Evolutionary conservation across 257 asterid genomes (phyloP), one percentile per base, ranked within the genome.

Genomic region (Sherardia arvensis): DNA sequence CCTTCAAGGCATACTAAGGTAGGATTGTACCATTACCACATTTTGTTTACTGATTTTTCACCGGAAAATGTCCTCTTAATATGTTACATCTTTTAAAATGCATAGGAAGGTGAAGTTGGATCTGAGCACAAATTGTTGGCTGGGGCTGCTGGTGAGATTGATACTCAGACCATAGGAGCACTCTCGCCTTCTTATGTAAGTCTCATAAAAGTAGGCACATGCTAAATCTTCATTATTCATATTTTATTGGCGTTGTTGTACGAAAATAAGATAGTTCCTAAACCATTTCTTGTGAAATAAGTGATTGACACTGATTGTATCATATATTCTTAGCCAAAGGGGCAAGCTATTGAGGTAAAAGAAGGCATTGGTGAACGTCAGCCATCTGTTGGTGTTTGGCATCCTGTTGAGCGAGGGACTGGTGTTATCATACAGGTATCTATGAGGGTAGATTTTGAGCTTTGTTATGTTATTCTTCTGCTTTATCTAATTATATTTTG

Each of bases 391-490:
- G 72, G 68, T 63, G 40, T 32, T 38, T 34, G 62, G 67, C 64
- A 59, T 47, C 48, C 71, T 5, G 66, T 66, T 65, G 71, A 71
- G 47, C 70, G 79, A 48, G 83, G 74, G 62, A 58, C 74, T 4
- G 51, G 62, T 63, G 77, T 69, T 57, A 64, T 76, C 63, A 76
- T 79, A 62, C 73, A 80, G 80, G 84, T 79, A 33, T 64, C 27
- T 62, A n/a, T n/a, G n/a, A n/a, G n/a, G n/a, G n/a, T n/a, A n/a
- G n/a, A n/a, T 15, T 21, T 3, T 48, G 20, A 20, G n/a, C 14
- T 27, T 20, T 49, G 43, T n/a, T 55, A 38, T 9, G 32, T 26
- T 61, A 18, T 17, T 49, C 53, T 27, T 17, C 58, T 71, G 66
- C 76, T 73, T 38, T 73, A 53, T 62, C 25, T 66, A 12, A 14